Percentiles rank a stretch among this genome's conserved stretches.
Conservation (phyloP, 2,329 filamentous ascomycete genomes). For the Trichoderma asperellum region DNA sequence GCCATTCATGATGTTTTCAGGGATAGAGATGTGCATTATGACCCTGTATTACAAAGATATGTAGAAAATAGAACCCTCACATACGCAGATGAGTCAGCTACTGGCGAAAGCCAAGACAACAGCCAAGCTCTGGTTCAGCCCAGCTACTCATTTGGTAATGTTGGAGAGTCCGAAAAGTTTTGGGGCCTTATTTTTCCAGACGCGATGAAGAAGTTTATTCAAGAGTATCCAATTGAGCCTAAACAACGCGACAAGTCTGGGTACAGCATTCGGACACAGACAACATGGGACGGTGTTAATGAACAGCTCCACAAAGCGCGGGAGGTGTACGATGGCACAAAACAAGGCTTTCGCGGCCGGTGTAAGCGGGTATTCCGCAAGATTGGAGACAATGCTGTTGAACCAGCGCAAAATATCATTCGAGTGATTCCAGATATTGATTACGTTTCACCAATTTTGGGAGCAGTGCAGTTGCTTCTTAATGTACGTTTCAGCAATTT, state of each 20-base stretch:
- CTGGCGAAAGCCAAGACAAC: neutral
- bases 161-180: conserved; percentile 15
- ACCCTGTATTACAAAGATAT: conserved; percentile 7
- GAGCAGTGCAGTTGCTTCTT: conserved; percentile 15
- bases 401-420: conserved; percentile 1
- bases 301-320: conserved; percentile 20
- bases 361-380: conserved; percentile 15
- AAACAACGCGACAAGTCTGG: neutral
- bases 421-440: conserved; percentile 15
- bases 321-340: conserved; percentile 14
- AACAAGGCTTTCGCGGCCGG: conserved; percentile 6
- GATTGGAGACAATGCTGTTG: conserved; percentile 2
- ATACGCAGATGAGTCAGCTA: neutral
- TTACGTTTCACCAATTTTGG: conserved; percentile 9
- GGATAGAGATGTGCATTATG: neutral
- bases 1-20: conserved; percentile 3
- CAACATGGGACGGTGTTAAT: conserved; percentile 17
- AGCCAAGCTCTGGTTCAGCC: neutral
- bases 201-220: neutral
- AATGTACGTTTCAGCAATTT: neutral
- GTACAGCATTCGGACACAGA: conserved; percentile 13
- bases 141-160: neutral
- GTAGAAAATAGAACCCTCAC: neutral
- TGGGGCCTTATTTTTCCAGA: conserved; percentile 15
- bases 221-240: conserved; percentile 4